Percentiles rank a stretch among this genome's conserved stretches.
Conservation (phyloP, 495 filamentous ascomycete genomes). For the Copromyces sp. region DNA sequence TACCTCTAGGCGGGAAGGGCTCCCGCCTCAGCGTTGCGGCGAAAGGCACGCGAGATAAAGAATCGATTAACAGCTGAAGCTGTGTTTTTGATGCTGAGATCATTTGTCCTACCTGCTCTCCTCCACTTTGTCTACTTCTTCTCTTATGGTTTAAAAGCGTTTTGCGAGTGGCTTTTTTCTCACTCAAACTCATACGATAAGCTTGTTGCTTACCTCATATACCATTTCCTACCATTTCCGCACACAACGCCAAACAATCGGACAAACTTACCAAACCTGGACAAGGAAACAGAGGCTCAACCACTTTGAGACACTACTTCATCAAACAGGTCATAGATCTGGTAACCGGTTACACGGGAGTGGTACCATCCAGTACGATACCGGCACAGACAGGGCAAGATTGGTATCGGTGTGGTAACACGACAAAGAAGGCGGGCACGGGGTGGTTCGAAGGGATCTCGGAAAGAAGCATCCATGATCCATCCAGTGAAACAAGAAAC, state of each 20-base stretch:
- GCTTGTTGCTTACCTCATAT: not conserved
- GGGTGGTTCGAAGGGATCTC: not conserved
- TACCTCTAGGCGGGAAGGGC: not conserved
- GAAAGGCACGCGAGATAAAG: not conserved
- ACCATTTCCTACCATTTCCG: not conserved
- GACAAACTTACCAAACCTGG: not conserved
- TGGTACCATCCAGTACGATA: not conserved
- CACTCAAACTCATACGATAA: not conserved
- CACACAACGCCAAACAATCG: not conserved
- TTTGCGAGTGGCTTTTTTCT: not conserved
- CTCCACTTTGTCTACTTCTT: not conserved
- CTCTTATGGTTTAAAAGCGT: not conserved
- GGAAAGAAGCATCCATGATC: not conserved
- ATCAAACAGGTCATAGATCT: not conserved
- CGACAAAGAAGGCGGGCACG: not conserved
- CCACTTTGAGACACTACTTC: not conserved
- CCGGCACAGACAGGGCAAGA: not conserved
- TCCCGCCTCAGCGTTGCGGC: not conserved
- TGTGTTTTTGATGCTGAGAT: not conserved
- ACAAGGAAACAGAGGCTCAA: not conserved
- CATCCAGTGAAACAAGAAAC: not conserved
- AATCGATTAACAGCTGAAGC: not conserved
- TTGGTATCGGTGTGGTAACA: not conserved
- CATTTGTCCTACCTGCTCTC: not conserved
- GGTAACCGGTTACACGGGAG: not conserved